phyloP scores from a whole-genome alignment of 73 alveolate species.

The Tetrahymena malaccensis region DNA sequence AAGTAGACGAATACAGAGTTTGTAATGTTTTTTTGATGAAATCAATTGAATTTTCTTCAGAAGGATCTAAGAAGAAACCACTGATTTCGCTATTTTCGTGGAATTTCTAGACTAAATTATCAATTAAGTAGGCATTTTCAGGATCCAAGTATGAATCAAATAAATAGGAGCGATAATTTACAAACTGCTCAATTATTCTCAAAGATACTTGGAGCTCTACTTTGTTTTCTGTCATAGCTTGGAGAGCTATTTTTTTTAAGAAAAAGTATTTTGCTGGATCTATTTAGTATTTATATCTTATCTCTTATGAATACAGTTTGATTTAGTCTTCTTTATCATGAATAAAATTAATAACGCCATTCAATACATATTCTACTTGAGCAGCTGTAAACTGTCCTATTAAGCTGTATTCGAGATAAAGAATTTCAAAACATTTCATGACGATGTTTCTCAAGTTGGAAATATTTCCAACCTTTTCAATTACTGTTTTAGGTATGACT shows the following conservation, averaged over 20 bases:
- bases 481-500: not conserved
- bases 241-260: not conserved
- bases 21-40: not conserved
- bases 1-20: not conserved
- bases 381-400: not conserved
- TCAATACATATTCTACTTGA: not conserved
- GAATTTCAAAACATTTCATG: not conserved
- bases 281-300: not conserved
- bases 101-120: not conserved
- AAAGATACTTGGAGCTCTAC: not conserved
- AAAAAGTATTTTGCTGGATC: not conserved
- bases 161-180: not conserved
- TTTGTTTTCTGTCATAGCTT: not conserved
- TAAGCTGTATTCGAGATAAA: not conserved
- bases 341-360: not conserved
- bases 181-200: not conserved
- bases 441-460: not conserved
- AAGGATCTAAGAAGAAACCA: not conserved
- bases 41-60: not conserved
- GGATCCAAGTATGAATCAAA: not conserved
- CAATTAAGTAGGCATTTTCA: not conserved
- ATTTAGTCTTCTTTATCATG: not conserved
- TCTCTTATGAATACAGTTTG: not conserved
- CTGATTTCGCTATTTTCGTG: not conserved
- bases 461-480: not conserved